phyloP scores from a whole-genome alignment of 768 basidiomycete species.

The Dendrothele bispora region DNA sequence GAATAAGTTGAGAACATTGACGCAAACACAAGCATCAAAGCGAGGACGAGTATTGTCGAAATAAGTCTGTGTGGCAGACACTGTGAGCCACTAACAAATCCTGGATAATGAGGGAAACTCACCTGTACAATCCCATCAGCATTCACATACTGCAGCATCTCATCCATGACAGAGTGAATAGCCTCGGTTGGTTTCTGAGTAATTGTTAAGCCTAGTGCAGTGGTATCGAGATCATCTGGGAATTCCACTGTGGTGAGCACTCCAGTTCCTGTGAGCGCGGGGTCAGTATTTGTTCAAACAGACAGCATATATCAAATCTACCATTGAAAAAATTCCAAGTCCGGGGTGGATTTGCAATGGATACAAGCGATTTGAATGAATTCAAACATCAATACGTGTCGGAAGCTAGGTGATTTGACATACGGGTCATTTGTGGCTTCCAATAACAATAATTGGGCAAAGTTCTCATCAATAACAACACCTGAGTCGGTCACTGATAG shows the following conservation, averaged over 20 bases:
- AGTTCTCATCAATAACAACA: constrained; percentile 46
- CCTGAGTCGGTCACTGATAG: constrained; percentile 45
- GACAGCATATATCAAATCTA: no score
- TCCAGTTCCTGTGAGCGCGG: no score
- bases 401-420: not conserved
- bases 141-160: constrained; percentile 53
- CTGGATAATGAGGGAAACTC: constrained; percentile 10
- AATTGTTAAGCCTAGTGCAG: constrained; percentile 50
- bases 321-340: constrained; percentile 59
- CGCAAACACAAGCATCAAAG: constrained; percentile 52
- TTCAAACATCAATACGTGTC: not conserved
- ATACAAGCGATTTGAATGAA: constrained; percentile 33
- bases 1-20: constrained; percentile 50
- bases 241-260: constrained; percentile 47
- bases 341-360: constrained; percentile 36
- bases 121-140: constrained; percentile 52
- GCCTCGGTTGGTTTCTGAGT: constrained; percentile 28
- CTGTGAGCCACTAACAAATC: not conserved
- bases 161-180: constrained; percentile 47
- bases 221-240: constrained; percentile 58
- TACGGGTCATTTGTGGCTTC: constrained; percentile 47
- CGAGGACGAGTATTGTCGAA: constrained; percentile 41
- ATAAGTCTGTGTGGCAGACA: not conserved
- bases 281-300: no score
- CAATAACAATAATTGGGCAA: constrained; percentile 56